Evolutionary conservation across 306 rosid genomes (phyloP), one percentile per base, ranked within the genome.

Genomic region (Ziziphus jujuba): DNA sequence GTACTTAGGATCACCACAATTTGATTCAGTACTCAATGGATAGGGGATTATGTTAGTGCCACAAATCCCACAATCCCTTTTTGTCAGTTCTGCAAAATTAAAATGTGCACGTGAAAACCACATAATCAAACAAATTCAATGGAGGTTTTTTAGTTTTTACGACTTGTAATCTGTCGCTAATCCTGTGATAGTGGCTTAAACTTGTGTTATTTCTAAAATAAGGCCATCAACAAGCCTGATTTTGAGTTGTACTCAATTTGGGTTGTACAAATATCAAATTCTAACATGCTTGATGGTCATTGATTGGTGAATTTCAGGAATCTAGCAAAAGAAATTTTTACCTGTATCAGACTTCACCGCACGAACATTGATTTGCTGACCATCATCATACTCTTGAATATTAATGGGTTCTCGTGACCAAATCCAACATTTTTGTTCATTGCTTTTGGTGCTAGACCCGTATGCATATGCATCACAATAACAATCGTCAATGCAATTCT

Each of bases 21-120:
- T 6, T 45, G 56, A 23, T 1, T 38, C 7, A 11, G 67, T 70
- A 15, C 67, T 76, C 31, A 76, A 31, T 22, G 80, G 75, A 13
- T 76, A 76, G 51, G 80, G 80, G 33, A 76, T 65, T 14, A 57
- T 5, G 50, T 63, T 38, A 17, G 34, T 38, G 4, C 80, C 80
- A 25, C 75, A 76, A 56, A 72, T 7, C 34, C 12, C 13, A 43
- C 80, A 76, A 16, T 51, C 48, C 6, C 14, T 28, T 2, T 11
- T 6, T 5, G 45, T 56, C 7, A 4, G 44, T 49, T 35, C 78
- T 73, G 55, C 34, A 57, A 25, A 2, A 20, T 11, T 21, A 52
- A 19, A 65, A 65, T 10, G 47, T 10, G 10, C 16, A 53, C 25
- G 6, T 49, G 22, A 16, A 7, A 9, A 28, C 28, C 17, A 50